Evolutionary conservation across 2,329 filamentous ascomycete genomes (phyloP).

Genomic region (Venturia aucupariae): DNA sequence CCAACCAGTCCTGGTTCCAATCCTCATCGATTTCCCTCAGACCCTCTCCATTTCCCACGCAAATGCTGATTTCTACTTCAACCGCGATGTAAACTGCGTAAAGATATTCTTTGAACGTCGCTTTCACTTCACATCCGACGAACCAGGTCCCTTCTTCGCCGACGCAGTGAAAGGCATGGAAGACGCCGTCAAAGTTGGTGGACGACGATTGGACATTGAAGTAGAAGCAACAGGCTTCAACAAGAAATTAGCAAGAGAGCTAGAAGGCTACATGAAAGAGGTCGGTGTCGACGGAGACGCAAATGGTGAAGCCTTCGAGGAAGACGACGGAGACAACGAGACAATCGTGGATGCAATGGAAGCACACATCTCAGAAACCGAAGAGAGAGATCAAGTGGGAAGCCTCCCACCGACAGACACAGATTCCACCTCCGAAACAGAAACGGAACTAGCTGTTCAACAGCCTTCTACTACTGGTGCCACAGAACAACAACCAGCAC

Average conservation of each 20-base stretch:
- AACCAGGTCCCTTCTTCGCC: slow-evolving; percentile 74
- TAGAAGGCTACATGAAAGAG: slow-evolving; percentile 81
- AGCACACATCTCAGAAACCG: slow-evolving; percentile 19
- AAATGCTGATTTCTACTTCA: slow-evolving; percentile 96
- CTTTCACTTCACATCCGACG: slow-evolving; percentile 77
- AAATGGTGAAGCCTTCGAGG: slow-evolving; percentile 29
- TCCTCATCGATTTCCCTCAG: slow-evolving; percentile 95
- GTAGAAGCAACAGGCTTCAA: slow-evolving; percentile 93
- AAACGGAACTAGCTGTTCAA: background rate
- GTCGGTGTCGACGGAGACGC: slow-evolving; percentile 50
- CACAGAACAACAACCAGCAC: slow-evolving; percentile 6
- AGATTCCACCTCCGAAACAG: background rate
- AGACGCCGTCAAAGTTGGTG: slow-evolving; percentile 36
- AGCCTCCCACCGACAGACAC: background rate
- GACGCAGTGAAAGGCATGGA: slow-evolving; percentile 67
- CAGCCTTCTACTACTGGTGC: background rate
- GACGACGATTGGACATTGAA: slow-evolving; percentile 67
- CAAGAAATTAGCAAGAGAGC: slow-evolving; percentile 90
- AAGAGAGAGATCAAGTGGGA: slow-evolving; percentile 24
- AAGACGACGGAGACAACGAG: slow-evolving; percentile 29
- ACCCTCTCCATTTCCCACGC: slow-evolving; percentile 92
- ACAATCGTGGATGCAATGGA: slow-evolving; percentile 23
- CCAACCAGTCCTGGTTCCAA: slow-evolving; percentile 54
- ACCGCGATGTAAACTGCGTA: slow-evolving; percentile 89
- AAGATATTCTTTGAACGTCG: slow-evolving; percentile 87